Conservation (phyloP, 2,329 filamentous ascomycete genomes). For the Ophidiomyces ophidiicola region DNA sequence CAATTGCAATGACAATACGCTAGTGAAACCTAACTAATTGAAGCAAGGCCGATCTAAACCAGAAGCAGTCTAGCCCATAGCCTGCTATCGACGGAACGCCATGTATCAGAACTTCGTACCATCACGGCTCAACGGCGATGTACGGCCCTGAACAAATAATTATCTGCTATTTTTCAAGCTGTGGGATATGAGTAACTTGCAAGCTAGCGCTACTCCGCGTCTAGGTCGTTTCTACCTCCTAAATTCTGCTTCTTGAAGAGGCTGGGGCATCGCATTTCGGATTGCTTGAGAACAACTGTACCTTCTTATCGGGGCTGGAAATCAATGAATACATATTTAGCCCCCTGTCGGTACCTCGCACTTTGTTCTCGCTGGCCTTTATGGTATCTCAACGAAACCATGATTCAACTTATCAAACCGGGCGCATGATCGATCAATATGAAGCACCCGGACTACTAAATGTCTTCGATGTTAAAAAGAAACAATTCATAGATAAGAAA, state of each 20-base stretch:
- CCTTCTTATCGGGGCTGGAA: no score
- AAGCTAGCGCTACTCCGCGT: no score
- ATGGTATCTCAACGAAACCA: background rate
- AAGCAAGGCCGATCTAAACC: background rate
- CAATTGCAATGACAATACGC: background rate
- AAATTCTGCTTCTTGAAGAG: no score
- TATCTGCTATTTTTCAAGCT: no score
- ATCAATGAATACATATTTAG: no score
- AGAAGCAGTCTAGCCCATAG: background rate
- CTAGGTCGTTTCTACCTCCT: no score
- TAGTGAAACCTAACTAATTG: background rate
- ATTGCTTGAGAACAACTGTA: no score
- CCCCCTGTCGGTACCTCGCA: constrained; percentile 4
- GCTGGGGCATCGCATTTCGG: no score
- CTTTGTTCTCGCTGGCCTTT: background rate
- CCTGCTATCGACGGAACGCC: background rate
- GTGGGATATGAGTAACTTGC: no score
- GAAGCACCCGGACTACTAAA: no score
- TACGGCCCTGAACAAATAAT: no score
- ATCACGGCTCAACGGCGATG: constrained; percentile 3
- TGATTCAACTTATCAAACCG: background rate
- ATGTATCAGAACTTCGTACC: constrained; percentile 10
- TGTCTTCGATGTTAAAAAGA: no score
- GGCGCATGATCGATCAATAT: constrained; percentile 4
- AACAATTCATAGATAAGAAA: constrained; percentile 4